Evolutionary conservation across 805 yeast species (phyloP).

Genomic region (Hanseniaspora thailandica): DNA sequence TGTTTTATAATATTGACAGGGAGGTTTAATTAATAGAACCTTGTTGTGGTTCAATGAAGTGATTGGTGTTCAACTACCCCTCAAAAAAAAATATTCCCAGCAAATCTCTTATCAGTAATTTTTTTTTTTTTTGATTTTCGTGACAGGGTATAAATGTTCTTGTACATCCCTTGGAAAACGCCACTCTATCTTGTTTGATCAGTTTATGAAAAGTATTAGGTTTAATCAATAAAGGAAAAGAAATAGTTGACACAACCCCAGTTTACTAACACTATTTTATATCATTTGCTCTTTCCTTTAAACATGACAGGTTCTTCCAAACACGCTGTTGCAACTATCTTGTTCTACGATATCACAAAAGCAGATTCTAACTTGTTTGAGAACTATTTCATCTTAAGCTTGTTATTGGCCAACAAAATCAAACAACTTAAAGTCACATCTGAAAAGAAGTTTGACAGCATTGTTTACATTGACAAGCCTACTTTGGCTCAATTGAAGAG

Average conservation of each 20-base stretch:
- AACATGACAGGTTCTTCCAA: neutral
- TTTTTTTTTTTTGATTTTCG: neutral
- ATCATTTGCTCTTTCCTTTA: too few relatives aligned
- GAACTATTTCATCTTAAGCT: neutral
- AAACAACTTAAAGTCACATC: neutral
- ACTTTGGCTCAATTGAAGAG: neutral
- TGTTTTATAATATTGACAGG: neutral
- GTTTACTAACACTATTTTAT: neutral
- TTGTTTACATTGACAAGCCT: neutral
- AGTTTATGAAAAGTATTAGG: too few relatives aligned
- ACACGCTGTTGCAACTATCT: conserved; percentile 1
- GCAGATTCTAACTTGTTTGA: neutral
- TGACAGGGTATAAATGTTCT: neutral
- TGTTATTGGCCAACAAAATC: neutral
- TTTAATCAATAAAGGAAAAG: too few relatives aligned
- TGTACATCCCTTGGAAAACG: too few relatives aligned
- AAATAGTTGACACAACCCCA: too few relatives aligned
- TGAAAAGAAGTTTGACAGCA: neutral
- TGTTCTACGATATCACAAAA: neutral
- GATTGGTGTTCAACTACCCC: neutral
- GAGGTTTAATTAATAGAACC: neutral
- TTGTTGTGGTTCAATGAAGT: neutral
- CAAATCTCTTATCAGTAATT: neutral
- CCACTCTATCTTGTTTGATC: too few relatives aligned
- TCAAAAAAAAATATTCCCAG: neutral